Evolutionary conservation across 768 basidiomycete species (phyloP).

Genomic region (Phallus indusiatus): DNA sequence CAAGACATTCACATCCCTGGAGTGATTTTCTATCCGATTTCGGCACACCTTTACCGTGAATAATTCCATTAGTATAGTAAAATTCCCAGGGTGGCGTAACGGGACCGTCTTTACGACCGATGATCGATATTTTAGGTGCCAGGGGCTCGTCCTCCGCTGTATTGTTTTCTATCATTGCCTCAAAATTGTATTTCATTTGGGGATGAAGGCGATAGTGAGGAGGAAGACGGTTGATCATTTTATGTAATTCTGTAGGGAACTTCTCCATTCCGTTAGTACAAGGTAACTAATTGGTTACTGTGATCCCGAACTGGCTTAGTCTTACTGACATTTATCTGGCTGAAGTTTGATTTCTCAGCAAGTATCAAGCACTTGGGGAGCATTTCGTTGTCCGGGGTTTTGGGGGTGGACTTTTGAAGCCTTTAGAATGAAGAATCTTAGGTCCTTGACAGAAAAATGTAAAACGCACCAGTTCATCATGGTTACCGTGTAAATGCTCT

Average conservation of each 20-base stretch:
- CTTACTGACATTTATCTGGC: not conserved
- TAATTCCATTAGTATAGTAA: conserved; percentile 75
- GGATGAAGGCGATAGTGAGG: conserved; percentile 28
- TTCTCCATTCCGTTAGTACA: conserved; percentile 9
- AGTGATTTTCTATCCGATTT: conserved; percentile 50
- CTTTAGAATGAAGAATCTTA: not conserved
- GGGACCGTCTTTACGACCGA: conserved; percentile 60
- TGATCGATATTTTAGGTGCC: conserved; percentile 57
- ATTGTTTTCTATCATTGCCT: conserved; percentile 55
- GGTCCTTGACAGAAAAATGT: no score
- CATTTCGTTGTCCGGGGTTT: not conserved
- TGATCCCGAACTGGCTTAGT: not conserved
- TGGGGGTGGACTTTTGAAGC: not conserved
- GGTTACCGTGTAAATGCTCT: no score
- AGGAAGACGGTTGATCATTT: conserved; percentile 50
- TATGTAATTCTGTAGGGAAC: conserved; percentile 49
- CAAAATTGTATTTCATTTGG: conserved; percentile 45
- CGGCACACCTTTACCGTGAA: conserved; percentile 60
- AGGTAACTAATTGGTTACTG: not conserved
- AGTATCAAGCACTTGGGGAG: not conserved
- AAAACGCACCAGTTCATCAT: no score
- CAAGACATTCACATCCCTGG: conserved; percentile 65
- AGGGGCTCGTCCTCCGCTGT: conserved; percentile 57
- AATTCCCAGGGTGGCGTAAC: conserved; percentile 80
- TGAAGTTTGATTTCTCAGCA: conserved; percentile 6